Evolutionary conservation across 2,329 filamentous ascomycete genomes (phyloP), one percentile per base, ranked within the genome.

Genomic region (Sporothrix brunneoviolacea): DNA sequence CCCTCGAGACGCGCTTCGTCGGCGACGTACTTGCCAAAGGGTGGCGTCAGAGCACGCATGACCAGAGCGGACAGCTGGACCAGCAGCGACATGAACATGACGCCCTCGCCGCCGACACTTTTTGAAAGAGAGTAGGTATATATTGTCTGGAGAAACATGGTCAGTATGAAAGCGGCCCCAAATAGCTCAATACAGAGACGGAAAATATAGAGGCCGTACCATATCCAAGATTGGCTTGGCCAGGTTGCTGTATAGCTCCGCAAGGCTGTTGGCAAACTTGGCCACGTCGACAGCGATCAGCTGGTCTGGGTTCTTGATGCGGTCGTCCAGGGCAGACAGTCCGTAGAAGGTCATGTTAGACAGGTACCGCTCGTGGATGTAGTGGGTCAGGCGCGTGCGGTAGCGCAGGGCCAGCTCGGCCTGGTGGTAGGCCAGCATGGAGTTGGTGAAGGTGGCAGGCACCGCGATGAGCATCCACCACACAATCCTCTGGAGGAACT

Each of bases 401-500:
- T 98, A 98, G 63, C 91, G 88, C 27, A 98, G 74, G 0, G 91
- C 90, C 38, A 98, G 79, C 65, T 94, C 90, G 62, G 91, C 94
- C 72, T 98, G 93, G 64, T 98, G 93, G 66, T 95, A 97, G 22
- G 91, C 94, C 38, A 97, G 77, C 93, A 98, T 98, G 1, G 91
- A 96, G 68, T 98, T 98, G 36, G 93, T 98, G 65, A 97, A 96
- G 0, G 93, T 97, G 2, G 93, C 93, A 9, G 93, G 93, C 15
- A 98, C 78, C 22, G 93, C 91, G 58, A 98, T 93, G 50, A 91
- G 67, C 93, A 98, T 98, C 93, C 93, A 98, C 90, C 91, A 96
- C 6, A 94, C 80, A 60, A 98, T 83, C 0, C 89, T 83, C 59
- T 84, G 83, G 60, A 97, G 64, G 59, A 98, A 98, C 58, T 95